A percentile compares a stretch with the other conserved stretches of the same genome.
Evolutionary conservation across 148 eudicot genomes (phyloP).

Genomic region (Polygonum maritimum): DNA sequence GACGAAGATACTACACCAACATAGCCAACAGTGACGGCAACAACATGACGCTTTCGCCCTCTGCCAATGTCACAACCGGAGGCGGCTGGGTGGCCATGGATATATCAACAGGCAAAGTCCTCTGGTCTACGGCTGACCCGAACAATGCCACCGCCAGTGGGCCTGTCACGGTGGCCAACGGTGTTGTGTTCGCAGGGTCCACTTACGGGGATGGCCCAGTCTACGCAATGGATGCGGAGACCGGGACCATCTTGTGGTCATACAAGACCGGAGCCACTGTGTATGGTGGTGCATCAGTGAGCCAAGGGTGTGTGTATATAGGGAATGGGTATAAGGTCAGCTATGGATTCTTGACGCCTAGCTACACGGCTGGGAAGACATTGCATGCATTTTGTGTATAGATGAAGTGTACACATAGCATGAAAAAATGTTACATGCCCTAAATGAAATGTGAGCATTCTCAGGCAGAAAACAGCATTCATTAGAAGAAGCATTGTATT

Average conservation of each 20-base stretch:
- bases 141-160: slow-evolving; percentile 31
- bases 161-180: slow-evolving; percentile 50
- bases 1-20: slow-evolving; percentile 38
- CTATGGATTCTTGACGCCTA: slow-evolving; percentile 17
- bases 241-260: slow-evolving; percentile 45
- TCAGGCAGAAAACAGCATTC: not conserved
- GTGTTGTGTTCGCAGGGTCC: slow-evolving; percentile 49
- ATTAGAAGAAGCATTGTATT: slow-evolving; percentile 4
- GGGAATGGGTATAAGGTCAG: slow-evolving; percentile 38
- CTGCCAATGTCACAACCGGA: slow-evolving; percentile 22
- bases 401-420: not conserved
- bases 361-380: slow-evolving; percentile 23
- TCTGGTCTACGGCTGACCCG: slow-evolving; percentile 49
- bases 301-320: slow-evolving; percentile 42
- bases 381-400: slow-evolving; percentile 34
- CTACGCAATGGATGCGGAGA: slow-evolving; percentile 37
- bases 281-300: slow-evolving; percentile 41
- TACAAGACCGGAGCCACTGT: slow-evolving; percentile 43
- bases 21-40: slow-evolving; percentile 27
- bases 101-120: slow-evolving; percentile 24
- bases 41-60: slow-evolving; percentile 40
- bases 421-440: too few relatives aligned
- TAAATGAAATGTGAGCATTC: not conserved
- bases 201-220: slow-evolving; percentile 30
- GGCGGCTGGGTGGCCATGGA: slow-evolving; percentile 72